phyloP scores from a whole-genome alignment of 345 rosid species.

The Angophora floribunda region DNA sequence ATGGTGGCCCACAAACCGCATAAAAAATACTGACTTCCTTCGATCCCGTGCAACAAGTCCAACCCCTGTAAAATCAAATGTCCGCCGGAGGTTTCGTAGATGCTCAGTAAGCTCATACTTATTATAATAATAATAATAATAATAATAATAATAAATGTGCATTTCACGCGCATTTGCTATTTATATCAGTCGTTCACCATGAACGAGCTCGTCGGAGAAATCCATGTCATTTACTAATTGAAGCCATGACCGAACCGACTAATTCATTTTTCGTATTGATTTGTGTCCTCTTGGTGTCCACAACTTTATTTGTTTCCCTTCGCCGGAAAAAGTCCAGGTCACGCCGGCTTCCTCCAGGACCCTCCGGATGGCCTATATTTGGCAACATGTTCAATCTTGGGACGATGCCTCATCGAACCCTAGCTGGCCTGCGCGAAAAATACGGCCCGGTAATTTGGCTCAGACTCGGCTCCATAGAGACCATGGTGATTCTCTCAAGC shows the following conservation, averaged over 20 bases:
- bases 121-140: neutral
- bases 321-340: neutral
- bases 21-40: neutral
- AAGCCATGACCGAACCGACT: neutral
- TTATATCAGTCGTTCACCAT: neutral
- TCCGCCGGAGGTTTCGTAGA: neutral
- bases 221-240: neutral
- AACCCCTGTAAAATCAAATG: neutral
- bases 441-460: slow-evolving; percentile 45
- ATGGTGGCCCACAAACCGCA: neutral
- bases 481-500: slow-evolving; percentile 43
- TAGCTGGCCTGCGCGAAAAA: slow-evolving; percentile 12
- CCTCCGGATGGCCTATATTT: slow-evolving; percentile 50
- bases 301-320: neutral
- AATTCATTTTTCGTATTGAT: neutral
- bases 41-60: neutral
- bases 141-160: neutral
- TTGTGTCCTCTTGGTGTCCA: neutral
- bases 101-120: neutral
- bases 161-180: neutral
- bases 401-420: slow-evolving; percentile 36
- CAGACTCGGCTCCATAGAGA: slow-evolving; percentile 29
- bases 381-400: slow-evolving; percentile 51
- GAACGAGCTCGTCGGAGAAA: neutral
- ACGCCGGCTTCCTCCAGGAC: slow-evolving; percentile 40